phyloP scores from a whole-genome alignment of 2,329 filamentous ascomycete genomes.

The Cladosporium velox region DNA sequence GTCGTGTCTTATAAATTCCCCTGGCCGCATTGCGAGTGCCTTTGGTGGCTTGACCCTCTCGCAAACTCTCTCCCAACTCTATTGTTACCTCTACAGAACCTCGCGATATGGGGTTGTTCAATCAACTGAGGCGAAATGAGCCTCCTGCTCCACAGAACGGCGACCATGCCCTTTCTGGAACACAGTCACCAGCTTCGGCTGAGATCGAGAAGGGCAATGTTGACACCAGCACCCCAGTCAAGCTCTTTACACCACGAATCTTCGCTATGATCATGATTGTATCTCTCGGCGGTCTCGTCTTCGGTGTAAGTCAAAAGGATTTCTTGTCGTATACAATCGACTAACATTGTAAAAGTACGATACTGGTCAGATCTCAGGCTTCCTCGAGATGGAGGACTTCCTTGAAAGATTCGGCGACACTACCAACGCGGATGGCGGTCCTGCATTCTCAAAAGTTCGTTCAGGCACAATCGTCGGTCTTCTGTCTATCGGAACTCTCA shows the following conservation, averaged over 20 bases:
- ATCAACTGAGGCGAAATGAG: slow-evolving; percentile 15
- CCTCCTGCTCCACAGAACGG: slow-evolving; percentile 19
- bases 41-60: slow-evolving; percentile 1
- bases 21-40: background rate
- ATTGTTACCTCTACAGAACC: background rate
- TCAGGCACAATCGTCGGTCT: slow-evolving; percentile 66
- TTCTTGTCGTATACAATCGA: slow-evolving; percentile 23
- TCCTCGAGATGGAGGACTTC: slow-evolving; percentile 63
- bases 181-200: slow-evolving; percentile 10
- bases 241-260: slow-evolving; percentile 32
- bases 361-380: slow-evolving; percentile 63
- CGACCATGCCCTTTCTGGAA: background rate
- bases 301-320: slow-evolving; percentile 28
- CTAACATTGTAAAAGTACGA: slow-evolving; percentile 41
- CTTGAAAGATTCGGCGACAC: slow-evolving; percentile 54
- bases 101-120: slow-evolving; percentile 7
- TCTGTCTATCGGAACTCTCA: slow-evolving; percentile 57
- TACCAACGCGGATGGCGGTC: slow-evolving; percentile 16
- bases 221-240: slow-evolving; percentile 9
- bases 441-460: slow-evolving; percentile 57
- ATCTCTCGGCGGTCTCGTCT: slow-evolving; percentile 42
- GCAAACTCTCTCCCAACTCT: background rate
- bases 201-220: slow-evolving; percentile 13
- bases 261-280: slow-evolving; percentile 40
- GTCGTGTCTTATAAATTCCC: slow-evolving; percentile 8